Percentiles rank a stretch among this genome's conserved stretches.
Evolutionary conservation across 768 basidiomycete species (phyloP).

Genomic region (Lyophyllum decastes): DNA sequence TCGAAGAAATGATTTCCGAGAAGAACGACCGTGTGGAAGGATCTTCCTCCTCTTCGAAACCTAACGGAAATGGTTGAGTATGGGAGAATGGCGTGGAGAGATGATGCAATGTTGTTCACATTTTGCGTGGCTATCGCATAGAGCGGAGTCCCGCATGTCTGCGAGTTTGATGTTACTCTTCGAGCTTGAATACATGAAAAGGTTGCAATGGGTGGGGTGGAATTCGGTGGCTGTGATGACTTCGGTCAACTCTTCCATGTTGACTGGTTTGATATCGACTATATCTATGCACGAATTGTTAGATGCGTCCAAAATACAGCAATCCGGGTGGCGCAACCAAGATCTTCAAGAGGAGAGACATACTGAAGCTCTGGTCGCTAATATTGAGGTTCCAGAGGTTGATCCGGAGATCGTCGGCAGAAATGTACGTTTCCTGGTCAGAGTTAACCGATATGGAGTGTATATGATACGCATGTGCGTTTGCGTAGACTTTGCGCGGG

Average conservation of each 20-base stretch:
- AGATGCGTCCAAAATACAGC: slow-evolving; percentile 3
- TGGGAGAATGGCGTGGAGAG: slow-evolving; percentile 1
- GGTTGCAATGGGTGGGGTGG: slow-evolving; percentile 95
- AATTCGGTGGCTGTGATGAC: slow-evolving; percentile 99
- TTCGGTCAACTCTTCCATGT: slow-evolving; percentile 99
- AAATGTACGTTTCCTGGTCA: slow-evolving; percentile 99
- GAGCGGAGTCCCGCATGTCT: slow-evolving; percentile 97
- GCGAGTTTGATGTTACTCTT: slow-evolving; percentile 99
- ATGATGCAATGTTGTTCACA: slow-evolving; percentile 51
- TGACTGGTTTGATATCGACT: slow-evolving; percentile 99
- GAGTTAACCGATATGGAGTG: slow-evolving; percentile 99
- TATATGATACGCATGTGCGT: slow-evolving; percentile 99
- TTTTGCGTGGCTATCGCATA: slow-evolving; percentile 96
- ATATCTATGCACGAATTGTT: slow-evolving; percentile 64
- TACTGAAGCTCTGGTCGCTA: slow-evolving; percentile 98
- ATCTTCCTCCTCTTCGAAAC: slow-evolving; percentile 99
- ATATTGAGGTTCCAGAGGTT: slow-evolving; percentile 99
- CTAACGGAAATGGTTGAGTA: slow-evolving; percentile 42
- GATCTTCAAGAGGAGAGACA: slow-evolving; percentile 33
- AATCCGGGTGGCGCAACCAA: neutral
- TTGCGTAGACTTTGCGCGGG: slow-evolving; percentile 97
- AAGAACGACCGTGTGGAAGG: slow-evolving; percentile 98
- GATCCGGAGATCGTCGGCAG: slow-evolving; percentile 96
- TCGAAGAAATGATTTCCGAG: slow-evolving; percentile 99
- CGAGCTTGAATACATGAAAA: slow-evolving; percentile 99